Conservation (phyloP, 148 eudicot genomes). For the Dysphania ambrosioides region DNA sequence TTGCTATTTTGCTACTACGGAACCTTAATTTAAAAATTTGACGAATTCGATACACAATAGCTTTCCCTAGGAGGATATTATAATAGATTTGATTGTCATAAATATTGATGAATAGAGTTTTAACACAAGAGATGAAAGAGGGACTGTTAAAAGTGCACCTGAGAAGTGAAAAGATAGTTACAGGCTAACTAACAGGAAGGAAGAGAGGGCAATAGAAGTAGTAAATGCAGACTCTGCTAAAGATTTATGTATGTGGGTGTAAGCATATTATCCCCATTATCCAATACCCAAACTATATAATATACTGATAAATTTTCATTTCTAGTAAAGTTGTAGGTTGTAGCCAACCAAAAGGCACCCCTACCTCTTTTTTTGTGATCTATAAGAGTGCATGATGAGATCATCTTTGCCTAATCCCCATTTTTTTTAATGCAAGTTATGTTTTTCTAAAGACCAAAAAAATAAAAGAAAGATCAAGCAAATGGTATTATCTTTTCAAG, state of each 20-base stretch:
- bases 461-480: conserved; percentile 59
- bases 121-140: not conserved
- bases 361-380: not conserved
- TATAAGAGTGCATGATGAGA: not conserved
- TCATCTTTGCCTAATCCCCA: not conserved
- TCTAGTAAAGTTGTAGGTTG: not conserved
- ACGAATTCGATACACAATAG: too few species aligned
- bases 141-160: conserved; percentile 10
- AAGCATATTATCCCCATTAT: conserved; percentile 23
- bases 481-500: conserved; percentile 70
- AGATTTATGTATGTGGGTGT: conserved; percentile 47
- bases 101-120: conserved; percentile 1
- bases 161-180: not conserved
- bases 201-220: too few species aligned
- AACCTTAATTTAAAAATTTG: too few species aligned
- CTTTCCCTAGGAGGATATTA: not conserved
- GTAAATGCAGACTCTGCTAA: not conserved
- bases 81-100: conserved; percentile 25
- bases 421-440: not conserved
- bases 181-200: too few species aligned
- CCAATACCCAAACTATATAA: too few species aligned
- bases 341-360: not conserved
- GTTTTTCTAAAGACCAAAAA: too few species aligned
- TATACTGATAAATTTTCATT: too few species aligned
- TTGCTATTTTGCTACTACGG: too few species aligned